Evolutionary conservation across 768 basidiomycete genomes (phyloP).

Genomic region (Strobilomyces confusus): DNA sequence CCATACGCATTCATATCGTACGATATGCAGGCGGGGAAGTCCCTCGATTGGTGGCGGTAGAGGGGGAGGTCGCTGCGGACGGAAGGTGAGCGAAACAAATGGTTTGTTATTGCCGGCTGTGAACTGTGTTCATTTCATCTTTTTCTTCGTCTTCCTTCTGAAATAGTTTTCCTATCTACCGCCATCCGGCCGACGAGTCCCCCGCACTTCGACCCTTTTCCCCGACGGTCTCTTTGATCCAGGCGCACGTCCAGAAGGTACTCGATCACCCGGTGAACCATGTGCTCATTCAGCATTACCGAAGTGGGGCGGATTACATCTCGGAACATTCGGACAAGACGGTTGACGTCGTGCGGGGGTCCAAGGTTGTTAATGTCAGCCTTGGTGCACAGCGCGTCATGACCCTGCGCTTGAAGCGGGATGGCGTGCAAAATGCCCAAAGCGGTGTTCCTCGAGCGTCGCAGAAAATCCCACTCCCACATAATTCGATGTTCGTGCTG

Average conservation of each 20-base stretch:
- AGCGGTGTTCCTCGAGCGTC: slow-evolving; percentile 34
- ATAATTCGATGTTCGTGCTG: slow-evolving; percentile 82
- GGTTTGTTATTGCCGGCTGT: slow-evolving; percentile 10
- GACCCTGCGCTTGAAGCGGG: slow-evolving; percentile 67
- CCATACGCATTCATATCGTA: slow-evolving; percentile 1
- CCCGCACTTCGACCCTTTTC: slow-evolving; percentile 66
- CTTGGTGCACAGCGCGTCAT: slow-evolving; percentile 75
- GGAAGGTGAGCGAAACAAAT: slow-evolving; percentile 38
- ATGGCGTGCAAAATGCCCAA: slow-evolving; percentile 26
- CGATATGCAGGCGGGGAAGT: slow-evolving; percentile 61
- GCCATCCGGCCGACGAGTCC: slow-evolving; percentile 78
- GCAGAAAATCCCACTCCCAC: slow-evolving; percentile 69
- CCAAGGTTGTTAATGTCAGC: slow-evolving; percentile 77
- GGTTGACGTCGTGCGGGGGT: slow-evolving; percentile 70
- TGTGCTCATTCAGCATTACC: slow-evolving; percentile 79
- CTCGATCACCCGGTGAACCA: slow-evolving; percentile 72
- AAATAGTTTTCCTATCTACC: slow-evolving; percentile 69
- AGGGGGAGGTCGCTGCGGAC: slow-evolving; percentile 50
- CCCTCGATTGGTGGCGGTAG: slow-evolving; percentile 59
- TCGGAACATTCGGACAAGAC: slow-evolving; percentile 89
- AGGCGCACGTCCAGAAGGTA: slow-evolving; percentile 54
- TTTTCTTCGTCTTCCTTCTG: neutral
- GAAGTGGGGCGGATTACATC: slow-evolving; percentile 75
- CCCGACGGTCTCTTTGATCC: slow-evolving; percentile 63
- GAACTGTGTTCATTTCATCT: neutral